Base-by-base conservation (phyloP, 768 basidiomycete species). In the Pleurotus tuoliensis region DNA sequence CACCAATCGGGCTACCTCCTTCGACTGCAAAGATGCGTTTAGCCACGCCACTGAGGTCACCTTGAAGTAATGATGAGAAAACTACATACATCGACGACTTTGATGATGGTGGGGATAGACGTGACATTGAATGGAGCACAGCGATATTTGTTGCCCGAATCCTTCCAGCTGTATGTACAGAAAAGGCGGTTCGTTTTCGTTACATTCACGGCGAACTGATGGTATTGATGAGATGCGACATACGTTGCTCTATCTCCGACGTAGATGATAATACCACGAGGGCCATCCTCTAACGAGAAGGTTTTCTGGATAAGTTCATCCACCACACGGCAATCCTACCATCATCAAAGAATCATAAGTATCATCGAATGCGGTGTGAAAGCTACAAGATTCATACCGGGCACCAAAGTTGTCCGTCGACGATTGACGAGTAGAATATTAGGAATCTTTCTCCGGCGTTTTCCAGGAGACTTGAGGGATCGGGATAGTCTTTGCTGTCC, bases 351-450 rank as follows among this genome's bases (percentile, higher is more conserved):
- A 49, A 40, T 48, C 27, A 38, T 43, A 12, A 16, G 39, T n/a
- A 47, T 15, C 48, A 27, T 47, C 24, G 24, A n/a, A n/a, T 43
- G 60, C 57, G 34, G 53, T 7, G 5, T 16, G 2, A 8, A 22
- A 39, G 18, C 18, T n/a, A 24, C 6, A 24, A 34, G 11, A n/a
- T 41, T 75, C 78, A 47, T 62, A 90, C 89, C 22, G 86, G 80
- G 65, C 89, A 91, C 89, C 90, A 91, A 65, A 84, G 69, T 54
- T 72, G 66, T 24, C 83, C 87, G 57, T 81, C 75, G 1, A 82
- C 77, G 49, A 84, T 73, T 16, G 86, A 88, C 8, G 88, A 80
- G 59, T 85, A 90, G 67, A 91, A 89, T n/a, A 92, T 71, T 24
- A 90, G 54, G 57, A 77, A 88, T 13, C 73, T 64, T 41, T 83